These are phyloP conservation scores for Prunus mume DNA, from an alignment of 306 rosid species.

Conservation along the genomic window DNA sequence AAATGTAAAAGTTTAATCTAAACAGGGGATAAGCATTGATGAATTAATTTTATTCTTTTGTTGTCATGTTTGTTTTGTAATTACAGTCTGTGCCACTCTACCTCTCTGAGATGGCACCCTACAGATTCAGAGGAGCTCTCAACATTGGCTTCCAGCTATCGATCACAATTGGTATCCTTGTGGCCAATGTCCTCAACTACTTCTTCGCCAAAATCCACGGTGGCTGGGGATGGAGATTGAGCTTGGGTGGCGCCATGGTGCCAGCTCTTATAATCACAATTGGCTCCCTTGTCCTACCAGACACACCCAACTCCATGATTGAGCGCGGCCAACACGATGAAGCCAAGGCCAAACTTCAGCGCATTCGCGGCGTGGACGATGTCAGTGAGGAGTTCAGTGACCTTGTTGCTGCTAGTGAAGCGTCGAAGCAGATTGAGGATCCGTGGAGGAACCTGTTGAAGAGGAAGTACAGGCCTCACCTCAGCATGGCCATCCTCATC, in stretches of 20 bases:
- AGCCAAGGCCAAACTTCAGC: conserved; percentile 48
- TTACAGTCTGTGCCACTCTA: conserved; percentile 86
- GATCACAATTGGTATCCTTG: conserved; percentile 76
- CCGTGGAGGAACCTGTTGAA: conserved; percentile 70
- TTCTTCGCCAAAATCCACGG: conserved; percentile 86
- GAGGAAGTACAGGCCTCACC: conserved; percentile 81
- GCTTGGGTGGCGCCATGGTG: conserved; percentile 86
- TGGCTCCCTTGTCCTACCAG: conserved; percentile 69
- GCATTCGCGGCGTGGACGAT: conserved; percentile 53
- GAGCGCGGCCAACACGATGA: conserved; percentile 63
- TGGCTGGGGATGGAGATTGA: conserved; percentile 98
- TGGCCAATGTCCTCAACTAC: conserved; percentile 77
- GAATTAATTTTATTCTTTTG: background rate
- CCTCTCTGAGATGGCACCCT: conserved; percentile 93
- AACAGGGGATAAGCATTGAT: background rate
- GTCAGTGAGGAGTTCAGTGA: conserved; percentile 76
- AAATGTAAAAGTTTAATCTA: background rate
- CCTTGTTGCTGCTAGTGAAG: conserved; percentile 67
- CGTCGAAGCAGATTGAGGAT: conserved; percentile 51
- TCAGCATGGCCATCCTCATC: conserved; percentile 57
- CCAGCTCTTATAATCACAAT: conserved; percentile 71
- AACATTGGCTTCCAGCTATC: conserved; percentile 86
- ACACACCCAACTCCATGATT: conserved; percentile 89
- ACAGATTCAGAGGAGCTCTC: conserved; percentile 76
- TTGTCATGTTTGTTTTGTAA: background rate